Evolutionary conservation across 176 grass and related monocot species (phyloP).

Genomic region (Pharus latifolius): DNA sequence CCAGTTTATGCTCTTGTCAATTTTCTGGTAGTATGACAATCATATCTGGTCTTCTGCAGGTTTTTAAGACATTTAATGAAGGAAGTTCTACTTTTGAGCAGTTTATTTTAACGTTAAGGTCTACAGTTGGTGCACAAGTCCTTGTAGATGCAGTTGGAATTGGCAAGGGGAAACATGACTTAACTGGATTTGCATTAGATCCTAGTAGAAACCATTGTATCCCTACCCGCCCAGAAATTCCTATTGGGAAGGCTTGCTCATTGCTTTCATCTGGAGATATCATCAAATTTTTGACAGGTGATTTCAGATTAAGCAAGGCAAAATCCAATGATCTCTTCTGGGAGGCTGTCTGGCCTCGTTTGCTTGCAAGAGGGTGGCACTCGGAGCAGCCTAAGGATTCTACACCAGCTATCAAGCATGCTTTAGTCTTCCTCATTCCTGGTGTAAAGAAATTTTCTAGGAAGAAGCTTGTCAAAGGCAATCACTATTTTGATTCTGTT

Average conservation of each 20-base stretch:
- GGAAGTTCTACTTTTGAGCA: conserved; percentile 65
- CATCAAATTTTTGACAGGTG: conserved; percentile 83
- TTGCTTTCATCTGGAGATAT: conserved; percentile 66
- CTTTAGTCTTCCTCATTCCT: conserved; percentile 74
- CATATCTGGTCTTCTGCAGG: conserved; percentile 42
- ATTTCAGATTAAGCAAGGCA: conserved; percentile 91
- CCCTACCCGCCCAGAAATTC: conserved; percentile 49
- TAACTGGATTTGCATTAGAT: conserved; percentile 79
- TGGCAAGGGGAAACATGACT: conserved; percentile 80
- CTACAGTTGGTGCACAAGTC: conserved; percentile 50
- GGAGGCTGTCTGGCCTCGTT: conserved; percentile 97
- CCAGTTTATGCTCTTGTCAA: conserved; percentile 11
- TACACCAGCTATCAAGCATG: conserved; percentile 40
- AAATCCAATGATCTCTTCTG: conserved; percentile 98
- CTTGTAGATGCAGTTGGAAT: conserved; percentile 70
- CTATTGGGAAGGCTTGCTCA: conserved; percentile 84
- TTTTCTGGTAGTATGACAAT: conserved; percentile 14
- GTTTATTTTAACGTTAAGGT: conserved; percentile 62
- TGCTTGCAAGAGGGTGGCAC: conserved; percentile 83
- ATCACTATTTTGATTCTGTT: conserved; percentile 98
- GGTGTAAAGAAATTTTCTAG: conserved; percentile 75
- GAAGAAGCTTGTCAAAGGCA: conserved; percentile 78
- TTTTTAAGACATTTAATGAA: conserved; percentile 65
- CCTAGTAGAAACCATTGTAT: conserved; percentile 53
- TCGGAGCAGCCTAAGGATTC: conserved; percentile 68